A percentile compares a stretch with the other conserved stretches of the same genome.
phyloP scores from a whole-genome alignment of 805 yeast genomes.

The Sungouiella blattae region DNA sequence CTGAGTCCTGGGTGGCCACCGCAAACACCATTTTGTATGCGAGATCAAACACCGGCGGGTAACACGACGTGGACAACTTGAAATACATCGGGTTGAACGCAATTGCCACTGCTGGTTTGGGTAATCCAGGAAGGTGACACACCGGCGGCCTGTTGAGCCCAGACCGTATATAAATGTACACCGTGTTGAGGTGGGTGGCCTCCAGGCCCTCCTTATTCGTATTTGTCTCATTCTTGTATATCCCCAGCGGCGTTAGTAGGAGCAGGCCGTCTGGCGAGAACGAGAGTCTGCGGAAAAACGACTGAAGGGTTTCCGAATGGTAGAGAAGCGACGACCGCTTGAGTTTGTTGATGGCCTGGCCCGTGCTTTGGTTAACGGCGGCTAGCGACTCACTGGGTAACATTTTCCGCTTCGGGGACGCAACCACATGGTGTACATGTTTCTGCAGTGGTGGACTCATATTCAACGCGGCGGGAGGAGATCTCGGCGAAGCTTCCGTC shows the following conservation, averaged over 20 bases:
- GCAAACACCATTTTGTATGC: conserved; percentile 87
- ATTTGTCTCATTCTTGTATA: too few relatives aligned
- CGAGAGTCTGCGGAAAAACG: conserved; percentile 81
- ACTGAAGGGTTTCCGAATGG: conserved; percentile 83
- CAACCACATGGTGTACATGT: not conserved
- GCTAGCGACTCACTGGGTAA: not conserved
- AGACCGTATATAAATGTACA: conserved; percentile 71
- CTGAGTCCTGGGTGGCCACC: conserved; percentile 86
- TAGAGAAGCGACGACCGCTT: conserved; percentile 36
- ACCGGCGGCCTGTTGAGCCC: conserved; percentile 69
- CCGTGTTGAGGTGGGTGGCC: conserved; percentile 61
- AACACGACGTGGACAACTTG: conserved; percentile 25
- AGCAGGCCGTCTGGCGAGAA: conserved; percentile 90
- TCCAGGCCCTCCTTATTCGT: conserved; percentile 7
- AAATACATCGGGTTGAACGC: conserved; percentile 71
- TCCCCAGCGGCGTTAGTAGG: conserved; percentile 73
- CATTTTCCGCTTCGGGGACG: not conserved
- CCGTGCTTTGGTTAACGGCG: not conserved
- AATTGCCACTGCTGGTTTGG: conserved; percentile 81
- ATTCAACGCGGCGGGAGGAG: not conserved
- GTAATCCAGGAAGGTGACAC: conserved; percentile 73
- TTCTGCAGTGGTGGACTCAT: not conserved
- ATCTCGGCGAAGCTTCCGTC: not conserved
- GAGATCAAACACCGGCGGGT: conserved; percentile 47
- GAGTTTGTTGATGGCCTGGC: not conserved